Conservation (phyloP, 1,284 basidiomycete species). For the Entoloma clypeatum region DNA sequence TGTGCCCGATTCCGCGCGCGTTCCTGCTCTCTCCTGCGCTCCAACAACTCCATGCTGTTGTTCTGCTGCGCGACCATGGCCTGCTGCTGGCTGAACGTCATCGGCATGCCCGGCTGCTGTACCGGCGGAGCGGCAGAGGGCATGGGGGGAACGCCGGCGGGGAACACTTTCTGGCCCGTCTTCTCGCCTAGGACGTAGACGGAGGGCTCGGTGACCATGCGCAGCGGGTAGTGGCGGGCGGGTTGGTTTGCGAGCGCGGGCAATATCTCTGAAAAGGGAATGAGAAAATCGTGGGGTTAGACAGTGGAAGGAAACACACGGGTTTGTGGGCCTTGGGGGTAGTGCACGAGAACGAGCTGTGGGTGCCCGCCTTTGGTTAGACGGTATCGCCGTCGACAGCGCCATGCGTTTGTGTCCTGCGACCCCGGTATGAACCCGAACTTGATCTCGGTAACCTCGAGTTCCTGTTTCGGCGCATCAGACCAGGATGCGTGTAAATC, state of each 20-base stretch:
- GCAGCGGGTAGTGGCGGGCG: constrained; percentile 65
- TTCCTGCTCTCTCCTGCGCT: constrained; percentile 50
- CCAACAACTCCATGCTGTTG: constrained; percentile 62
- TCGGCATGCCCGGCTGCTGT: constrained; percentile 32
- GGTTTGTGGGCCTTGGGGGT: constrained; percentile 54
- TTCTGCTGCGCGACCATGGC: constrained; percentile 71
- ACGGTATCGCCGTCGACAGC: constrained; percentile 65
- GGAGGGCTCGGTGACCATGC: constrained; percentile 56
- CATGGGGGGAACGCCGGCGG: constrained; percentile 34
- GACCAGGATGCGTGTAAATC: constrained; percentile 5
- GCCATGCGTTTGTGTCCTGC: constrained; percentile 55
- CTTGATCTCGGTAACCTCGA: constrained; percentile 69
- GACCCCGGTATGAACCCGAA: constrained; percentile 69
- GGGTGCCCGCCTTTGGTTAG: constrained; percentile 67
- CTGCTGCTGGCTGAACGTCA: constrained; percentile 45
- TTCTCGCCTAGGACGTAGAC: constrained; percentile 69
- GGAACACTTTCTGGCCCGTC: constrained; percentile 57
- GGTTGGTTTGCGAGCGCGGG: constrained; percentile 54
- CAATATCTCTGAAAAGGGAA: constrained; percentile 44
- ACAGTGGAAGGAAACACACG: constrained; percentile 44
- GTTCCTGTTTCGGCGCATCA: constrained; percentile 40
- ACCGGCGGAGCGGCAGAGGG: constrained; percentile 26
- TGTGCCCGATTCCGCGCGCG: constrained; percentile 29
- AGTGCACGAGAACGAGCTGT: constrained; percentile 67
- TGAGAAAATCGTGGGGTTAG: constrained; percentile 14